These are phyloP conservation scores for Thinopyrum elongatum DNA, from an alignment of 176 grass and related monocot genomes.

Conservation along the genomic window DNA sequence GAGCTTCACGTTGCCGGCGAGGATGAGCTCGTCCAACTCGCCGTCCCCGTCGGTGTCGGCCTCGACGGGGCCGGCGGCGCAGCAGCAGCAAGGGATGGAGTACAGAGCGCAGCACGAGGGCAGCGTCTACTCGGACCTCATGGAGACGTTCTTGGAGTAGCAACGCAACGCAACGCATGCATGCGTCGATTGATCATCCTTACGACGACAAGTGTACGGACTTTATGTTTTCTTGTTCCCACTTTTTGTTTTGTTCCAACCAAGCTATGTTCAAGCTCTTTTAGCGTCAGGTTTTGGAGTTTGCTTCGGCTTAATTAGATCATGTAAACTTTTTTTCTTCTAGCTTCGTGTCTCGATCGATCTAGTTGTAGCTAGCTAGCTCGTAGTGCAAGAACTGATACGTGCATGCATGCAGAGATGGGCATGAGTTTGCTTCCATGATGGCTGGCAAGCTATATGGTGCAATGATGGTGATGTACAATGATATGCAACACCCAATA, in stretches of 20 bases:
- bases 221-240: constrained; percentile 23
- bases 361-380: constrained; percentile 1
- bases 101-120: constrained; percentile 72
- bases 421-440: constrained; percentile 59
- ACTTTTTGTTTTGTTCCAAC: constrained; percentile 21
- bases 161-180: background rate
- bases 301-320: constrained; percentile 49
- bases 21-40: constrained; percentile 64
- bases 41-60: constrained; percentile 51
- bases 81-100: constrained; percentile 61
- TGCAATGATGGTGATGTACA: constrained; percentile 46
- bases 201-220: background rate
- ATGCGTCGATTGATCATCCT: background rate
- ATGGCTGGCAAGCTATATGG: constrained; percentile 42
- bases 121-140: constrained; percentile 88
- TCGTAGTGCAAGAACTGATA: constrained; percentile 15
- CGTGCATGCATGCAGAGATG: constrained; percentile 50
- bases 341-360: background rate
- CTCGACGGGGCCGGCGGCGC: constrained; percentile 23
- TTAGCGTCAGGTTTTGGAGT: constrained; percentile 45
- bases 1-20: constrained; percentile 90
- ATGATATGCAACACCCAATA: constrained; percentile 43
- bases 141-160: constrained; percentile 98
- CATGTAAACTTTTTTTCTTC: background rate
- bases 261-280: constrained; percentile 44